phyloP scores from a whole-genome alignment of 106 monocot genomes.

The Dendrobium nobile region DNA sequence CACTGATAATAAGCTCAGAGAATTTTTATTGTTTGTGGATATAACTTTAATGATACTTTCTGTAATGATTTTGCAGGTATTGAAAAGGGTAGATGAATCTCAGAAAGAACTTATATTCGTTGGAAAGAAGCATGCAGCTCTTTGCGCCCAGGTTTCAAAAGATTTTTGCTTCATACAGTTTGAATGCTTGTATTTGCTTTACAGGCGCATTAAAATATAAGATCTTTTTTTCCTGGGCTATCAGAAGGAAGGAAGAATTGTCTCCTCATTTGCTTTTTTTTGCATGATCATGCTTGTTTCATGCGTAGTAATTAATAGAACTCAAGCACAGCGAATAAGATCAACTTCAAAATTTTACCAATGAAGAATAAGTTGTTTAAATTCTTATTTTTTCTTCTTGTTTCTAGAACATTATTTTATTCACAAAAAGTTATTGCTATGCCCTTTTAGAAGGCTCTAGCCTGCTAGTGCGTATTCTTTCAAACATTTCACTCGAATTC shows the following conservation, averaged over 20 bases:
- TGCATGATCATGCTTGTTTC: neutral
- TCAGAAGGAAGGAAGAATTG: neutral
- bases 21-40: neutral
- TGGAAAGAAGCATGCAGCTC: slow-evolving; percentile 86
- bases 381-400: neutral
- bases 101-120: slow-evolving; percentile 67
- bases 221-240: neutral
- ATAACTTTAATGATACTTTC: neutral
- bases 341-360: neutral
- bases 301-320: neutral
- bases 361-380: neutral
- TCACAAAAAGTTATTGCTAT: neutral
- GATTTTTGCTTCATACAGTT: neutral
- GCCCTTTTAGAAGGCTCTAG: neutral
- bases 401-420: neutral
- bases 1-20: neutral
- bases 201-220: neutral
- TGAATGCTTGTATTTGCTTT: neutral
- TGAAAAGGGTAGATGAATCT: slow-evolving; percentile 79
- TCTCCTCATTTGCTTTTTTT: neutral
- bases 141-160: slow-evolving; percentile 84
- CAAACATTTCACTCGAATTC: neutral
- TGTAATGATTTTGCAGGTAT: slow-evolving; percentile 37
- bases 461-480: neutral
- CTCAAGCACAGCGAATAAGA: neutral